A percentile compares a stretch with the other conserved stretches of the same genome.
phyloP scores from a whole-genome alignment of 805 yeast genomes.

The Candida wancherniae region DNA sequence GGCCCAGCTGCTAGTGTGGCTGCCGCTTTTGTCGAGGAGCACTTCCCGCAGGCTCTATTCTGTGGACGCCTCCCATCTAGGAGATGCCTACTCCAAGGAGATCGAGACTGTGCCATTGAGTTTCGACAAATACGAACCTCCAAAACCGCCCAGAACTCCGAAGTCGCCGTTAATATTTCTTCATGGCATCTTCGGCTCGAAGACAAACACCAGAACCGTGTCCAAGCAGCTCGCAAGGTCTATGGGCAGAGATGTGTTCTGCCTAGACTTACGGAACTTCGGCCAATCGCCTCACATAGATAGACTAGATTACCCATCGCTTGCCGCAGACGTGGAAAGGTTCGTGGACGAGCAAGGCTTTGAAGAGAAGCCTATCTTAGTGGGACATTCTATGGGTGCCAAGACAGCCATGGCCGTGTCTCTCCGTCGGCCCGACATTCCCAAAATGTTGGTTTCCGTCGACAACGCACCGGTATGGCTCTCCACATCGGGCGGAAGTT shows the following conservation, averaged over 20 bases:
- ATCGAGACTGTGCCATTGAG: slow-evolving; percentile 51
- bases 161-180: slow-evolving; percentile 67
- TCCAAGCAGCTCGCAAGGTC: slow-evolving; percentile 50
- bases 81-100: slow-evolving; percentile 27
- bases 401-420: slow-evolving; percentile 88
- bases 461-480: slow-evolving; percentile 86
- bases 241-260: slow-evolving; percentile 55
- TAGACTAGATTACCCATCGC: slow-evolving; percentile 70
- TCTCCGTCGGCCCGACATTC: slow-evolving; percentile 58
- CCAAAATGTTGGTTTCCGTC: slow-evolving; percentile 64
- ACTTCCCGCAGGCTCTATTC: too few species aligned
- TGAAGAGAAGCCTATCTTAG: slow-evolving; percentile 47
- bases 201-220: slow-evolving; percentile 75
- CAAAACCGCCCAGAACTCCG: slow-evolving; percentile 18
- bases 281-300: slow-evolving; percentile 82
- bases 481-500: slow-evolving; percentile 46
- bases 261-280: slow-evolving; percentile 82
- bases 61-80: slow-evolving; percentile 22
- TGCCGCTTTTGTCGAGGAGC: too few species aligned
- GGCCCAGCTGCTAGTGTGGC: too few species aligned
- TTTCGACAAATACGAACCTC: slow-evolving; percentile 45
- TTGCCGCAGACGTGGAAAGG: slow-evolving; percentile 80
- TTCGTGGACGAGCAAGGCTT: slow-evolving; percentile 48
- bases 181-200: slow-evolving; percentile 89
- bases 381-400: slow-evolving; percentile 93